Conservation (phyloP, 192 early-diverging fungal species). For the Linnemannia zychae region DNA sequence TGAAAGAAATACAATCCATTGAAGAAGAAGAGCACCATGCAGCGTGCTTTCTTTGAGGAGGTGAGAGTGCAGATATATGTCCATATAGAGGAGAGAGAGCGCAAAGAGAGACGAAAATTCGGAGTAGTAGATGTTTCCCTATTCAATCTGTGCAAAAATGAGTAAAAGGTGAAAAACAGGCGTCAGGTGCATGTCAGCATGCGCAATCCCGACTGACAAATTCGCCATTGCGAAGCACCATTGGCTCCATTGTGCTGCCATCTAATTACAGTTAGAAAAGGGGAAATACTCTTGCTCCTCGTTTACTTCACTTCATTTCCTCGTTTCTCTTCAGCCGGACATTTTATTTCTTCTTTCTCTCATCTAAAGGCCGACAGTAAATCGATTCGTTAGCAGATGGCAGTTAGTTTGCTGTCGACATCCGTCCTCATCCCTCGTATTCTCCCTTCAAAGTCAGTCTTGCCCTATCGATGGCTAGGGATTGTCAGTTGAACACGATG, state of each 20-base stretch:
- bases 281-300: neutral
- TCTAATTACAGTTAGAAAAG: neutral
- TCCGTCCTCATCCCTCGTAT: neutral
- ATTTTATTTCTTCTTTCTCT: neutral
- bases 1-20: neutral
- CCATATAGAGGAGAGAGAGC: neutral
- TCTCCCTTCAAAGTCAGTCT: conserved; percentile 8
- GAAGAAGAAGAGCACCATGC: neutral
- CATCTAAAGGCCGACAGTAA: neutral
- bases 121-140: neutral
- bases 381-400: neutral
- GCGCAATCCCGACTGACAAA: conserved; percentile 29
- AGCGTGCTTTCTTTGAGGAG: neutral
- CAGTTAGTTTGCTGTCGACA: neutral
- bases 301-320: neutral
- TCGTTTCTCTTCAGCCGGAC: neutral
- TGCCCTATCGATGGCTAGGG: conserved; percentile 5
- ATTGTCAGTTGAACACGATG: conserved; percentile 2
- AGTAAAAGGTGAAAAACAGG: neutral
- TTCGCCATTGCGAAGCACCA: conserved; percentile 24
- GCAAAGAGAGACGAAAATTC: neutral
- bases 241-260: neutral
- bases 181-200: neutral
- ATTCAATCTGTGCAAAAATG: neutral
- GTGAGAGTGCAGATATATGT: neutral